A percentile compares a stretch with the other conserved stretches of the same genome.
Conservation (phyloP, 2,329 filamentous ascomycete species). For the Periconia sp. region DNA sequence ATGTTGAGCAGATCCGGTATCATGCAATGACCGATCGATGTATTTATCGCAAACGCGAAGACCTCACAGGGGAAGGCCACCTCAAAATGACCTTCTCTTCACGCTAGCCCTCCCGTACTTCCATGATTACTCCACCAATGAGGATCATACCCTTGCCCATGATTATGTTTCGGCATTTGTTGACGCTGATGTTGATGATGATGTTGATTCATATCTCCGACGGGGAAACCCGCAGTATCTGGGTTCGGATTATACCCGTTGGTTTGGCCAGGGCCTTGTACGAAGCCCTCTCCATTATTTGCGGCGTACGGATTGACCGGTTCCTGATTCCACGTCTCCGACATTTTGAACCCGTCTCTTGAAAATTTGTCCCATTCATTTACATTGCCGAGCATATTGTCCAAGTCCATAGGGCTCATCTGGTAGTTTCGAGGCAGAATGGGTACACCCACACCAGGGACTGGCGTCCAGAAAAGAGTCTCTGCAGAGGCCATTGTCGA, state of each 20-base stretch:
- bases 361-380: conserved; percentile 39
- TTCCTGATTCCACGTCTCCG: conserved; percentile 23
- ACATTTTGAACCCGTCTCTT: conserved; percentile 45
- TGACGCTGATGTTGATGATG: conserved; percentile 3
- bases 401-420: conserved; percentile 42
- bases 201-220: conserved; percentile 3
- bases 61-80: too few relatives aligned
- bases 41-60: too few relatives aligned
- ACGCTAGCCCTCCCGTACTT: not conserved
- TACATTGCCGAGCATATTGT: conserved; percentile 35
- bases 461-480: conserved; percentile 46
- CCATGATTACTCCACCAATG: conserved; percentile 8
- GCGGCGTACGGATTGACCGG: conserved; percentile 24
- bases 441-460: conserved; percentile 48
- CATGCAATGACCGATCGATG: too few relatives aligned
- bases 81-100: not conserved
- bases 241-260: not conserved
- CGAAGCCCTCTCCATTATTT: conserved; percentile 22
- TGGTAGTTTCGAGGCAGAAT: conserved; percentile 36
- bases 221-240: conserved; percentile 1
- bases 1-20: too few relatives aligned
- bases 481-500: conserved; percentile 22
- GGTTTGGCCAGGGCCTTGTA: conserved; percentile 3
- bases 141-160: conserved; percentile 1
- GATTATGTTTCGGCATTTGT: too few relatives aligned